Evolutionary conservation across 2,329 filamentous ascomycete genomes (phyloP), one percentile per base, ranked within the genome.

Genomic region (Ciborinia camelliae): DNA sequence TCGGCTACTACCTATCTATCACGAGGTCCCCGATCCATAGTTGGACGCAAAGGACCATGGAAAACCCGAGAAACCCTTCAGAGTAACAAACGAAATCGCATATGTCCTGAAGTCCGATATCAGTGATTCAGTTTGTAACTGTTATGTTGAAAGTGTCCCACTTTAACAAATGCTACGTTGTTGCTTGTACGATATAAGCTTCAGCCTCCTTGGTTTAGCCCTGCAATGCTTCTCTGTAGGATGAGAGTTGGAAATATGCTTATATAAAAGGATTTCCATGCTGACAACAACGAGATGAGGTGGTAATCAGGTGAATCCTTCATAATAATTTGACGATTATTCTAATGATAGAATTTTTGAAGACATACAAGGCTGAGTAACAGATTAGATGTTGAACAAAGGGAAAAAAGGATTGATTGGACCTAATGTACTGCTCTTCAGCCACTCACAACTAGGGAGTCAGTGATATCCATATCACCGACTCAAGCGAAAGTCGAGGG

Each of bases 131-230:
- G 10, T 53, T 20, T 18, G 35, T 18, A 37, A 20, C 18, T 43
- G 39, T 20, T 20, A 4, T 9, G 8, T 41, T 35, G 30, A 18
- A 41, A 12, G 15, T 30, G 26, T 18, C 37, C 30, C 12, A 37
- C 9, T 20, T n/a, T 23, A 53, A n/a, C 4, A 23, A 23, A 28
- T 30, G 9, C 23, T 20, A 7, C 50, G 15, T 14, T 15, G 37
- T 55, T 55, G 37, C 26, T 55, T n/a, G 26, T 32, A 57, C 26
- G 9, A 57, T 45, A 41, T 32, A 57, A 57, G 54, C 39, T 57
- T 57, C 26, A 2, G 39, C 6, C 8, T 5, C 39, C 23, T 32
- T 30, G 26, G 15, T 39, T 57, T 45, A 12, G 26, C 39, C 18
- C 18, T 57, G 53, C 37, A 45, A 23, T 15, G 10, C n/a, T 57